A percentile compares a stretch with the other conserved stretches of the same genome.
phyloP scores from a whole-genome alignment of 1,284 basidiomycete genomes.

The Moniliella sp. region DNA sequence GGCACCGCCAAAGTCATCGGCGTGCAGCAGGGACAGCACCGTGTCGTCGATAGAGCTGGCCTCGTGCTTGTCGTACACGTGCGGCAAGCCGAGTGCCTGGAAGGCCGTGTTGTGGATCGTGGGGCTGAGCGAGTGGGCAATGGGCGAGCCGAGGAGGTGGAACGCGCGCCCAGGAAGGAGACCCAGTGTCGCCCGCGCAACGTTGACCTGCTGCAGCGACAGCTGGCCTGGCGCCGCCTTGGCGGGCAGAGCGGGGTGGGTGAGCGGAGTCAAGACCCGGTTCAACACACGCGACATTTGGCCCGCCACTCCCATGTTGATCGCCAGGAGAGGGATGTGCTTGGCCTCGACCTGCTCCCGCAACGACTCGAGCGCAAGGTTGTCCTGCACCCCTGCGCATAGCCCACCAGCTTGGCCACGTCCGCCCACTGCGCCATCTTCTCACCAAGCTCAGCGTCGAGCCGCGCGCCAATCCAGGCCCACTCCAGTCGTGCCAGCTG shows the following conservation, averaged over 20 bases:
- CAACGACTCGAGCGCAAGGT: conserved; percentile 58
- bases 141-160: conserved; percentile 72
- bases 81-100: conserved; percentile 54
- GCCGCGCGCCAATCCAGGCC: conserved; percentile 62
- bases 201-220: conserved; percentile 2
- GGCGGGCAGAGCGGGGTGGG: conserved; percentile 4
- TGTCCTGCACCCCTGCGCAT: conserved; percentile 56
- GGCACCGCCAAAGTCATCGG: conserved; percentile 69
- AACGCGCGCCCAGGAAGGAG: conserved; percentile 50
- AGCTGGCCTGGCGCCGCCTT: conserved; percentile 6
- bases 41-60: conserved; percentile 46
- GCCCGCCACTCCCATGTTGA: conserved; percentile 6
- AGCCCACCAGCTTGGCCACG: conserved; percentile 75
- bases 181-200: conserved; percentile 44
- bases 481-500: conserved; percentile 83
- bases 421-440: conserved; percentile 42
- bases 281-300: conserved; percentile 4
- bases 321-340: conserved; percentile 6
- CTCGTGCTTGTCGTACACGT: conserved; percentile 44
- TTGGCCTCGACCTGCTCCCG: conserved; percentile 37
- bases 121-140: conserved; percentile 71
- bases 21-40: conserved; percentile 45
- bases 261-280: conserved; percentile 4
- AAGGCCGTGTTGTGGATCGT: conserved; percentile 80
- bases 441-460: conserved; percentile 38